phyloP scores from a whole-genome alignment of 805 yeast species.

The Hanseniaspora valbyensis region DNA sequence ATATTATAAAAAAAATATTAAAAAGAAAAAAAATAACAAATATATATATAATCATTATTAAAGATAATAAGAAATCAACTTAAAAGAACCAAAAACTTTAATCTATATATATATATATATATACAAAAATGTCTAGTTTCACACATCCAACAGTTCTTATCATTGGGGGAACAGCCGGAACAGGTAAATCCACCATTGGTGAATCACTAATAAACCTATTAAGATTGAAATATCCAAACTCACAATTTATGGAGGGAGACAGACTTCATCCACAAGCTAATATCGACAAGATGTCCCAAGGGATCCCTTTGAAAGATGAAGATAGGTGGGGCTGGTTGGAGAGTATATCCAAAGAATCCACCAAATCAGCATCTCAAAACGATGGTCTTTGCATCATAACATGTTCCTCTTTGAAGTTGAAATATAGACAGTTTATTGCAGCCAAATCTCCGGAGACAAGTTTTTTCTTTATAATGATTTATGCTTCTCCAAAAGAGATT shows the following conservation, averaged over 20 bases:
- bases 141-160: slow-evolving; percentile 36
- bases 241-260: slow-evolving; percentile 79
- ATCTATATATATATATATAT: not conserved
- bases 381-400: slow-evolving; percentile 43
- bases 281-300: slow-evolving; percentile 70
- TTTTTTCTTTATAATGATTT: slow-evolving; percentile 55
- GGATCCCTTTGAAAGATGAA: slow-evolving; percentile 73
- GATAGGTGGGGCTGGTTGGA: slow-evolving; percentile 89
- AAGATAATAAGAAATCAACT: too few relatives aligned
- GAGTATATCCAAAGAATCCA: slow-evolving; percentile 35
- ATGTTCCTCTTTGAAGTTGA: slow-evolving; percentile 73
- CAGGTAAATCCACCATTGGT: slow-evolving; percentile 83
- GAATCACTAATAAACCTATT: slow-evolving; percentile 34
- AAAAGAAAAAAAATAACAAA: not conserved
- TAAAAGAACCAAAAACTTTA: not conserved
- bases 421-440: slow-evolving; percentile 56
- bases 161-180: slow-evolving; percentile 93
- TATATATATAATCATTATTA: too few relatives aligned
- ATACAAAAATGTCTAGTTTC: not conserved
- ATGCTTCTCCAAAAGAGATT: slow-evolving; percentile 53
- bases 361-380: slow-evolving; percentile 30
- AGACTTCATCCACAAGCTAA: slow-evolving; percentile 60
- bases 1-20: too few relatives aligned
- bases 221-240: slow-evolving; percentile 26
- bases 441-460: slow-evolving; percentile 27